Base-by-base conservation (phyloP, 495 filamentous ascomycete genomes). In the Cercophora sp. region DNA sequence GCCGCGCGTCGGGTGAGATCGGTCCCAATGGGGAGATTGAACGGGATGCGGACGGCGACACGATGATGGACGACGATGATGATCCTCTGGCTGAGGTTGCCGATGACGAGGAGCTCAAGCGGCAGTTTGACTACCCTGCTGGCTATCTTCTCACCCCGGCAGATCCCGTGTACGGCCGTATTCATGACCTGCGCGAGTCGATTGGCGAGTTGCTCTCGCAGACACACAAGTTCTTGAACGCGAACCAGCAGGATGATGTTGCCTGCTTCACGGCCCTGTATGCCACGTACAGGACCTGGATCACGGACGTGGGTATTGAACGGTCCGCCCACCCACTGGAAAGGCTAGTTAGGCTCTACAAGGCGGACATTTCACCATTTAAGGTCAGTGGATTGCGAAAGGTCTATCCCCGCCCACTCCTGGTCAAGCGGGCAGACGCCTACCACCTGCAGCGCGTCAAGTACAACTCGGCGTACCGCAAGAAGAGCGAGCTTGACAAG, bases 271-370 rank as follows among this genome's bases (percentile, higher is more conserved):
- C 87, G 26, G 81, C 91, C 20, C 66, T 99, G 9, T 99, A 96
- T 66, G 88, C 84, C 20, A 86, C 93, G 1, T 99, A 96, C 68
- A 75, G 87, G 13, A 90, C 86, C n/a, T 99, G 90, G 89, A 96
- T 99, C 60, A 86, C 94, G 6, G 93, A 99, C 59, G 90, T 97
- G 39, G 94, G 94, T 16, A 94, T 96, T 52, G 93, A 99, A 63
- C 77, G 93, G 51, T 96, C 91, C 8, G 92, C 93, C 5, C 94
- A 96, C 64, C 88, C 93, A 8, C 72, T 99, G 24, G 93, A 99
- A 62, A 78, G 94, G 20, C 82, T 96, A 10, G 81, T 83, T 6
- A 80, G 89, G 39, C 79, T 99, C 9, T 84, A 95, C 51, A 79
- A 80, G 48, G 85, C 88, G 8, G 93, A 99, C 61, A 87, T 88